Conservation (phyloP, 2,329 filamentous ascomycete species). For the Bipolaris sorokiniana region DNA sequence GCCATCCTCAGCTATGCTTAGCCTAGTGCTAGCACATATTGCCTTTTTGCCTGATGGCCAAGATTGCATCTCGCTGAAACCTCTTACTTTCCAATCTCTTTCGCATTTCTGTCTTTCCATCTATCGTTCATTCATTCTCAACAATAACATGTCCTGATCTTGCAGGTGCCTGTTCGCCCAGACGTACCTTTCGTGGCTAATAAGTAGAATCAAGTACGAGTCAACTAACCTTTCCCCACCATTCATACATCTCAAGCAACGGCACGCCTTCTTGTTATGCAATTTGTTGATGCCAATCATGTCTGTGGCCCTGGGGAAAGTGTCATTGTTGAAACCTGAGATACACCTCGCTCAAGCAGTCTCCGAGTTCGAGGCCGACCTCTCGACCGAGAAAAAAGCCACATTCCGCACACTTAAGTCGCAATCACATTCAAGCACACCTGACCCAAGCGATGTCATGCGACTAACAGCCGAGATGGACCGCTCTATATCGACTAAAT, state of each 20-base stretch:
- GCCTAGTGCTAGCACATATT: neutral
- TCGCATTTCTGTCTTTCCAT: neutral
- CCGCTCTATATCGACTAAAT: slow-evolving; percentile 36
- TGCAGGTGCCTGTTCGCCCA: neutral
- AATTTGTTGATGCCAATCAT: neutral
- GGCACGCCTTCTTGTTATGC: neutral
- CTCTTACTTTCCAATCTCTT: neutral
- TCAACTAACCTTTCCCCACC: too few relatives aligned
- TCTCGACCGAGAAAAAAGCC: slow-evolving; percentile 16
- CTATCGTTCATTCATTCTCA: neutral
- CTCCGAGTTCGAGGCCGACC: slow-evolving; percentile 18
- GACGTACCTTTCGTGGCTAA: neutral
- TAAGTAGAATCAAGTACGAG: too few relatives aligned
- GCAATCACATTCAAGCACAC: slow-evolving; percentile 1
- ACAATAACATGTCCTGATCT: too few relatives aligned
- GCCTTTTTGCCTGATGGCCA: neutral
- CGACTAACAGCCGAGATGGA: slow-evolving; percentile 47
- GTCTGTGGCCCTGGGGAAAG: slow-evolving; percentile 10
- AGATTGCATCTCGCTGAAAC: neutral
- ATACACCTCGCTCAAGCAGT: slow-evolving; percentile 19
- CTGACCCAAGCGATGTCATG: slow-evolving; percentile 19
- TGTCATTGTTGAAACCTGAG: slow-evolving; percentile 18
- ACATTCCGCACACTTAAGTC: slow-evolving; percentile 3
- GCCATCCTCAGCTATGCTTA: neutral
- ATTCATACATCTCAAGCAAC: too few relatives aligned